Base-by-base conservation (phyloP, 257 asterid species). In the Lycium barbarum region DNA sequence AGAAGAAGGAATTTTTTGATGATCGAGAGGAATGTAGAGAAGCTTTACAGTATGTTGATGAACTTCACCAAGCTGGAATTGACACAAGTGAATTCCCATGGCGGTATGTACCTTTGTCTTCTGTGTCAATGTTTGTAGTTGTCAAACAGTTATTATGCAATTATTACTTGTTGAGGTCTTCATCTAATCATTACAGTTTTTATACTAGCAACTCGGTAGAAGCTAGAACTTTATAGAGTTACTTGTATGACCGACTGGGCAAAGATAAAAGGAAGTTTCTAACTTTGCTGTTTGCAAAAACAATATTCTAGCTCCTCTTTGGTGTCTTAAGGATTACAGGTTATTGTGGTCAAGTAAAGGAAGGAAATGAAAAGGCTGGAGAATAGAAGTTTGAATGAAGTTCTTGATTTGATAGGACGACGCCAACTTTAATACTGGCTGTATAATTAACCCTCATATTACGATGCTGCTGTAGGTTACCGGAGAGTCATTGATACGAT, bases 51-150 rank as follows among this genome's bases (percentile, higher is more conserved):
- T 95, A 96, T 79, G 98, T 96, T 53, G 99, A 95, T 73, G 99
- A 96, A 91, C 99, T 96, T 88, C 99, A 96, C 91, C 98, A 91
- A 91, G 98, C 99, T 84, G 99, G 99, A 83, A 96, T 96, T 26
- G 99, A 95, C 89, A 95, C 97, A 10, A 96, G 98, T 87, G 98
- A 96, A 95, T 96, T 94, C 85, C 98, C 98, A 84, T 96, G 99
- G 99, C 86, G 97, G 99, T 93, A 92, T 65, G 85, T 70, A 54
- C 63, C 55, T 5, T 20, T 54, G 36, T 20, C 68, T 49, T 84
- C 38, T 49, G 26, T 68, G 13, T 5, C 58, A 61, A 38, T 51
- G 66, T 36, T 83, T 53, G 6, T 53, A 53, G 49, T 70, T 40
- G 13, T 17, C 53, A 36, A 35, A 14, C 22, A 14, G 20, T 17